Evolutionary conservation across 768 basidiomycete genomes (phyloP).

Genomic region (Rhizopogon sp.): DNA sequence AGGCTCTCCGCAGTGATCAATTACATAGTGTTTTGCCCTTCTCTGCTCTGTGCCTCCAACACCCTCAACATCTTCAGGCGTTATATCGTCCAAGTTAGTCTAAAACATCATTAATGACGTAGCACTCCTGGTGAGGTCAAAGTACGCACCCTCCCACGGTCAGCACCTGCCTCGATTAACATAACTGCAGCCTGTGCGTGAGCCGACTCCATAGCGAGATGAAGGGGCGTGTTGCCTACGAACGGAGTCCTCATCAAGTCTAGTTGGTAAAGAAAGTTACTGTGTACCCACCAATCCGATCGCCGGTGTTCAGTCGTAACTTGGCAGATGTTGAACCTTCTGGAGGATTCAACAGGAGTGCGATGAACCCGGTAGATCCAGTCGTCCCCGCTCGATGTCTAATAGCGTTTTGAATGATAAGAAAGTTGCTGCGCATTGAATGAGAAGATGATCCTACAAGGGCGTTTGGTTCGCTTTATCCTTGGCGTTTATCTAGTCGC

Average conservation of each 20-base stretch:
- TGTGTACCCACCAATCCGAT: slow-evolving; percentile 58
- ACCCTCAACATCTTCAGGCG: slow-evolving; percentile 85
- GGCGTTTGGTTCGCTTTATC: slow-evolving; percentile 93
- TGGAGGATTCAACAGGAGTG: slow-evolving; percentile 81
- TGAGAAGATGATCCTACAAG: slow-evolving; percentile 48
- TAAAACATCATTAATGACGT: slow-evolving; percentile 23
- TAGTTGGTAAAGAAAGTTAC: not conserved
- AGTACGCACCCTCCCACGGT: slow-evolving; percentile 73
- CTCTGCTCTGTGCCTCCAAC: slow-evolving; percentile 90
- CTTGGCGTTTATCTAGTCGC: slow-evolving; percentile 80
- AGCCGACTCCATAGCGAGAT: slow-evolving; percentile 95
- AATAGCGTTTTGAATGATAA: slow-evolving; percentile 7
- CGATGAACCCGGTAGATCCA: slow-evolving; percentile 86
- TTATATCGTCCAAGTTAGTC: slow-evolving; percentile 80
- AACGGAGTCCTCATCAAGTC: slow-evolving; percentile 5
- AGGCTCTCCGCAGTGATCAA: slow-evolving; percentile 62
- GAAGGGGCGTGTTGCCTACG: slow-evolving; percentile 90
- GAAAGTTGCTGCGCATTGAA: slow-evolving; percentile 1
- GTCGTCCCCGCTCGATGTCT: slow-evolving; percentile 97
- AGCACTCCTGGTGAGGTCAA: not conserved
- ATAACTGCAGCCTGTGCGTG: slow-evolving; percentile 88
- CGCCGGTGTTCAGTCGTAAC: slow-evolving; percentile 80
- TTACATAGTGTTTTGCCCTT: slow-evolving; percentile 70
- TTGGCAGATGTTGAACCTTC: slow-evolving; percentile 54
- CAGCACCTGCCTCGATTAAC: slow-evolving; percentile 93